Percentiles rank a stretch among this genome's conserved stretches.
Evolutionary conservation across 495 filamentous ascomycete species (phyloP).

Genomic region (Baudoinia panamericana): DNA sequence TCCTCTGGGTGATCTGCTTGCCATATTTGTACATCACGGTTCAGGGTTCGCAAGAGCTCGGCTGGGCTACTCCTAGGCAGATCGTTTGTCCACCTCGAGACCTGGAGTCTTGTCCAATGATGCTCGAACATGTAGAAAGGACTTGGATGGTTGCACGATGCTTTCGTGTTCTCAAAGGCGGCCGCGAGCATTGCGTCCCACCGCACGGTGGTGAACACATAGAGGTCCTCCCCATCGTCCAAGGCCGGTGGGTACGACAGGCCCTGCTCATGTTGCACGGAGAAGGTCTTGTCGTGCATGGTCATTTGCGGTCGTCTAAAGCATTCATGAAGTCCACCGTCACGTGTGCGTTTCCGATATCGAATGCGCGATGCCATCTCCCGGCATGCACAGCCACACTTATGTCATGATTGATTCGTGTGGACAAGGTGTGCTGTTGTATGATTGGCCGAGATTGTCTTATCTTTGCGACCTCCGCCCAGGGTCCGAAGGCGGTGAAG

Average conservation of each 20-base stretch:
- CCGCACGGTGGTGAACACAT: constrained; percentile 60
- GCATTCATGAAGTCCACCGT: too few species aligned
- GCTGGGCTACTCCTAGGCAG: neutral
- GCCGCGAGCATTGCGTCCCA: constrained; percentile 54
- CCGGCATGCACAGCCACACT: too few species aligned
- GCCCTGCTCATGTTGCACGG: too few species aligned
- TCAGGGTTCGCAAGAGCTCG: constrained; percentile 2
- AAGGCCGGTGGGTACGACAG: too few species aligned
- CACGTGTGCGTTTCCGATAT: too few species aligned
- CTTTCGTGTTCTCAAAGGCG: constrained; percentile 30
- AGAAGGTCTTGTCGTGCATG: too few species aligned
- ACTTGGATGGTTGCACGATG: constrained; percentile 28
- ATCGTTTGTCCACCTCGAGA: constrained; percentile 7
- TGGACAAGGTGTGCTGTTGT: too few species aligned
- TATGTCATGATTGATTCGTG: too few species aligned
- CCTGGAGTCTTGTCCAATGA: constrained; percentile 35
- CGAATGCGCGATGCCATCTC: too few species aligned
- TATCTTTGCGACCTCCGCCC: neutral
- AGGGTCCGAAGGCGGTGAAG: neutral
- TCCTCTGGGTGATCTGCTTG: constrained; percentile 1
- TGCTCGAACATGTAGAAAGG: constrained; percentile 73
- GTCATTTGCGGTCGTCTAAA: too few species aligned
- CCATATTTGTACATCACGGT: constrained; percentile 2
- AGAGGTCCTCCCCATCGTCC: constrained; percentile 7
- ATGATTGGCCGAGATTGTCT: too few species aligned